Evolutionary conservation across 2,329 filamentous ascomycete species (phyloP).

Genomic region (Sarocladium oryzae): DNA sequence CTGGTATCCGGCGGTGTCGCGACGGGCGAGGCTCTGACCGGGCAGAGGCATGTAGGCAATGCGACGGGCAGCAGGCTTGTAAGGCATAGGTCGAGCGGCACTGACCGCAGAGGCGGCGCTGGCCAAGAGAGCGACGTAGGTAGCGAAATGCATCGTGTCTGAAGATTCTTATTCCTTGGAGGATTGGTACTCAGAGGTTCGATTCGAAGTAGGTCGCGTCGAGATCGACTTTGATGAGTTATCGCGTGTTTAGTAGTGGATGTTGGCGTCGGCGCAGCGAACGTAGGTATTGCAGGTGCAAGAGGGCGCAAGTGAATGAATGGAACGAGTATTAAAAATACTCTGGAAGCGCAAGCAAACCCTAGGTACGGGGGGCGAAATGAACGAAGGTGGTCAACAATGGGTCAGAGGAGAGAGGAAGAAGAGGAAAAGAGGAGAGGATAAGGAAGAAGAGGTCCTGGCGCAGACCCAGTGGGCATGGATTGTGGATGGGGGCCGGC

Average conservation of each 20-base stretch:
- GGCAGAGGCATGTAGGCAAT: slow-evolving; percentile 29
- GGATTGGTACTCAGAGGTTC: no score
- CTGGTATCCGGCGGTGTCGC: slow-evolving; percentile 41
- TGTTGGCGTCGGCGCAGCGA: not conserved
- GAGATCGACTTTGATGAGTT: slow-evolving; percentile 9
- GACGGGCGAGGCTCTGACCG: slow-evolving; percentile 36
- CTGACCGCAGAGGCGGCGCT: slow-evolving; percentile 20
- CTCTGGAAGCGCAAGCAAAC: slow-evolving; percentile 16
- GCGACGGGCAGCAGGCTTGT: slow-evolving; percentile 18
- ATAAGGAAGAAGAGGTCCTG: slow-evolving; percentile 5
- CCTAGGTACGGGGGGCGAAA: slow-evolving; percentile 11
- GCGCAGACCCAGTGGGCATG: not conserved
- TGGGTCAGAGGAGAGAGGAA: not conserved
- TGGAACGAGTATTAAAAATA: slow-evolving; percentile 22
- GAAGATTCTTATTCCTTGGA: no score
- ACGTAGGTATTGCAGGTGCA: not conserved
- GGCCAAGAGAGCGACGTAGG: slow-evolving; percentile 28
- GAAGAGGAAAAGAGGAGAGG: slow-evolving; percentile 9
- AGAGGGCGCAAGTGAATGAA: slow-evolving; percentile 15
- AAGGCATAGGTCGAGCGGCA: slow-evolving; percentile 26
- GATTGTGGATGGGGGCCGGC: not conserved
- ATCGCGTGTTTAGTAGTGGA: slow-evolving; percentile 5
- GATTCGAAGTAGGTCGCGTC: no score
- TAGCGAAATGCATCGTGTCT: slow-evolving; percentile 30
- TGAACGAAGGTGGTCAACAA: slow-evolving; percentile 10